Evolutionary conservation across 1,284 basidiomycete species (phyloP).

Genomic region (Paramarasmius palmivorus): DNA sequence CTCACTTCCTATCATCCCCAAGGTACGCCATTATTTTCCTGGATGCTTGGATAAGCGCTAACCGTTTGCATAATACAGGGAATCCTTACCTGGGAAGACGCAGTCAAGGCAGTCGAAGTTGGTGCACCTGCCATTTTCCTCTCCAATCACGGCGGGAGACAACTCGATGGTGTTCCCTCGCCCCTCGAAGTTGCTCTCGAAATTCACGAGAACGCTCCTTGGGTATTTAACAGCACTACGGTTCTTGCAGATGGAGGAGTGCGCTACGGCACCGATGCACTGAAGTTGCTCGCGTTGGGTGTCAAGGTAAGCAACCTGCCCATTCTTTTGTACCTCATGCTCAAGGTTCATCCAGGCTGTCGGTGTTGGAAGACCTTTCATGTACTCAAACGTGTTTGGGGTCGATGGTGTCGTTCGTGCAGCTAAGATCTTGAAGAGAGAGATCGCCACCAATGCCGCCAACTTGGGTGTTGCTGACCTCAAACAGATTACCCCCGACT

Average conservation of each 20-base stretch:
- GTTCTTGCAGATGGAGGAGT: conserved; percentile 76
- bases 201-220: conserved; percentile 50
- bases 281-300: conserved; percentile 74
- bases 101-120: conserved; percentile 82
- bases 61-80: too few species aligned
- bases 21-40: not conserved
- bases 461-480: not conserved
- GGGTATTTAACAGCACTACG: conserved; percentile 53
- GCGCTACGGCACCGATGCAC: conserved; percentile 62
- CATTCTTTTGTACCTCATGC: too few species aligned
- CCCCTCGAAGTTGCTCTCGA: conserved; percentile 68
- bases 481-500: not conserved
- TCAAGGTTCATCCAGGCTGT: too few species aligned
- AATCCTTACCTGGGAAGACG: conserved; percentile 62
- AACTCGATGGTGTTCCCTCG: conserved; percentile 65
- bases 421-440: conserved; percentile 43
- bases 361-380: conserved; percentile 56
- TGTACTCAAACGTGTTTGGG: conserved; percentile 71
- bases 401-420: conserved; percentile 56
- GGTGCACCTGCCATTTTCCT: conserved; percentile 86
- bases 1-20: not conserved
- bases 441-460: not conserved
- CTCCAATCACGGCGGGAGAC: conserved; percentile 89
- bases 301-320: too few species aligned
- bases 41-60: not conserved